Base-by-base conservation (phyloP, 352 stramenopile species). In the Globisporangium abappressorium region DNA sequence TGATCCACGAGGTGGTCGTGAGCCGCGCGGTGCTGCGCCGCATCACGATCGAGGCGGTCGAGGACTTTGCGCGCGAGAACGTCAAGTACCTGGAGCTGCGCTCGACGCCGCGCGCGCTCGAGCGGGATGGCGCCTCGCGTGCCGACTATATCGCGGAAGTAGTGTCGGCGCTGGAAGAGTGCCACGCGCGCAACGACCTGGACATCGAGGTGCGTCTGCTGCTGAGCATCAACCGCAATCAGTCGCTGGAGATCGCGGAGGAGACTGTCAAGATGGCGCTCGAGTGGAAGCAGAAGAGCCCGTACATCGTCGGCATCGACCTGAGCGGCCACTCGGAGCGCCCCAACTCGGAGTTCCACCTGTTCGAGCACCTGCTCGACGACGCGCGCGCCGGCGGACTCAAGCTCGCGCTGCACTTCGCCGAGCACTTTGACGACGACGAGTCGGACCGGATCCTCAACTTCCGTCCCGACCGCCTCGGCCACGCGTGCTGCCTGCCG, bases 371-470 rank as follows among this genome's bases (percentile, higher is more conserved):
- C 12, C 66, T 84, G 2, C 85, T 98, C 34, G 67, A 91, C 38
- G 74, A 71, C 38, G 93, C 92, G 38, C 78, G 91, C 64, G 60
- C 75, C 2, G 75, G 79, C 8, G 90, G 89, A 4, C 78, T 98
- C 20, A 92, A 92, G 66, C 71, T 98, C 26, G 90, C 93, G 12
- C 75, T 98, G 56, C 95, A 98, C 73, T 98, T 95, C 77, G 95
- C 92, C 2, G 94, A 98, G 75, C 81, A 98, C 51, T 90, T 88
- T 64, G 84, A 94, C 69, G 83, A 93, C 55, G 73, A 81, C 30
- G 92, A 98, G 69, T 83, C 88, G 12, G 66, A 74, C 28, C 75
- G 75, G 5, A 95, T 98, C 57, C 74, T 98, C 15, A 62, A 81
- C 33, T 98, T 98, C 70, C 65, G 70, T 15, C 95, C 95, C 3